Evolutionary conservation across 2,329 filamentous ascomycete species (phyloP).

Genomic region (Neofusicoccum parvum): DNA sequence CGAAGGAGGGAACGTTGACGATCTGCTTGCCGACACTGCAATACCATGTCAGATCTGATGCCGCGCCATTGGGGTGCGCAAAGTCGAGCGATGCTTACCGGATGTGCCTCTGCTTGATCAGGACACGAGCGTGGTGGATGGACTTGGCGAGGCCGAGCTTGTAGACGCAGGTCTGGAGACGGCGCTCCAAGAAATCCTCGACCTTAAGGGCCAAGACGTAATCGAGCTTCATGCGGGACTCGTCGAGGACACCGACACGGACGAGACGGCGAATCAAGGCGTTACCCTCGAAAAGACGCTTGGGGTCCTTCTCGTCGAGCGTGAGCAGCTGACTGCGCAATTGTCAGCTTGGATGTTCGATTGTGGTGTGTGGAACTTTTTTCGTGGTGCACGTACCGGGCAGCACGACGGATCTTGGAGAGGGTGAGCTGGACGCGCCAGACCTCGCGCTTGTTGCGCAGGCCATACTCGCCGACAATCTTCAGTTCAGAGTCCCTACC

Average conservation of each 20-base stretch:
- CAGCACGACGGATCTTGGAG: conserved; percentile 99
- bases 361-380: background rate
- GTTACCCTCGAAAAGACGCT: conserved; percentile 99
- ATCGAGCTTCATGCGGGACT: conserved; percentile 99
- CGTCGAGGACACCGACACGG: conserved; percentile 98
- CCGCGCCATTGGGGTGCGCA: conserved; percentile 7
- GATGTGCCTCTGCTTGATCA: conserved; percentile 99
- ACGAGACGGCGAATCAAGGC: conserved; percentile 99
- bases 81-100: conserved; percentile 52
- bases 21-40: conserved; percentile 97
- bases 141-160: conserved; percentile 99
- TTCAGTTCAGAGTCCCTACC: conserved; percentile 98
- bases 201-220: conserved; percentile 99
- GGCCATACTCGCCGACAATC: conserved; percentile 99
- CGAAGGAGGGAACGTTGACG: conserved; percentile 99
- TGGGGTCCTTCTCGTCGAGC: conserved; percentile 99
- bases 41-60: background rate
- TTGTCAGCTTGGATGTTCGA: conserved; percentile 3
- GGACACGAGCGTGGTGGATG: conserved; percentile 99
- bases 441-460: conserved; percentile 99
- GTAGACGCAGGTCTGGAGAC: conserved; percentile 99
- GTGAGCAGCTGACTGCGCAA: conserved; percentile 90
- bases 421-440: conserved; percentile 99
- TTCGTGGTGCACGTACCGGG: conserved; percentile 71
- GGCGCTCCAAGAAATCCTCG: conserved; percentile 99